phyloP scores from a whole-genome alignment of 2,329 filamentous ascomycete species.

The Penicillium sp. region DNA sequence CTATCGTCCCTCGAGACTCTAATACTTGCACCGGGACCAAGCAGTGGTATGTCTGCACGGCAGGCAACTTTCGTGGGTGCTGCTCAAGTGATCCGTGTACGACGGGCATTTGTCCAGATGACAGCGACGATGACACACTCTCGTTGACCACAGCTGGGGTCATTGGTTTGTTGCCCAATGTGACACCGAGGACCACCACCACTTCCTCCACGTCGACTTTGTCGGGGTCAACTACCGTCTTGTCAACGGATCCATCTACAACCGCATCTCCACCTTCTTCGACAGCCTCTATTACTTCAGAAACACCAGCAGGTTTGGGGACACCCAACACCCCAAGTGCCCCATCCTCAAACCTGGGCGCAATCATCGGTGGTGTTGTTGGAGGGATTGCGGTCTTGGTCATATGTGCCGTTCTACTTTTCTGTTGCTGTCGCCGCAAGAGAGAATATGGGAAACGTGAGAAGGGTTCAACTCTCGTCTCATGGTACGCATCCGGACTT shows the following conservation, averaged over 20 bases:
- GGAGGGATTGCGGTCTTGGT: conserved; percentile 16
- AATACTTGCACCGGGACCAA: conserved; percentile 19
- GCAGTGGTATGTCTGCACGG: conserved; percentile 30
- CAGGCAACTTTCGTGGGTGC: conserved; percentile 30
- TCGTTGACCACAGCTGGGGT: not conserved
- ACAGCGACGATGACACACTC: conserved; percentile 9
- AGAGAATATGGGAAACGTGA: conserved; percentile 3
- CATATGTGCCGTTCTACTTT: conserved; percentile 12
- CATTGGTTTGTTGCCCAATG: not conserved
- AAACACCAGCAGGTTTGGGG: not conserved
- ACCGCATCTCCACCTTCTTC: not conserved
- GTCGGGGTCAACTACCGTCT: not conserved
- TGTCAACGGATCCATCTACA: not conserved
- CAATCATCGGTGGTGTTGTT: conserved; percentile 26
- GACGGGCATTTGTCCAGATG: conserved; percentile 26
- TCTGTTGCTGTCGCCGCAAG: conserved; percentile 20
- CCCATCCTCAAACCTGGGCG: conserved; percentile 8
- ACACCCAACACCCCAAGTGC: not conserved
- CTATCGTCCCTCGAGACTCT: conserved; percentile 9
- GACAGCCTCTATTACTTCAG: not conserved
- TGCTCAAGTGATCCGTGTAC: conserved; percentile 35
- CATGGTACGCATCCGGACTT: conserved; percentile 1
- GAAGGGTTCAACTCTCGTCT: not conserved
- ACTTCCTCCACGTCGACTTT: conserved; percentile 5
- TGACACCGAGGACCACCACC: not conserved